These are phyloP conservation scores for Uronychia binucleata DNA, from an alignment of 73 alveolate species.

Conservation along the genomic window DNA sequence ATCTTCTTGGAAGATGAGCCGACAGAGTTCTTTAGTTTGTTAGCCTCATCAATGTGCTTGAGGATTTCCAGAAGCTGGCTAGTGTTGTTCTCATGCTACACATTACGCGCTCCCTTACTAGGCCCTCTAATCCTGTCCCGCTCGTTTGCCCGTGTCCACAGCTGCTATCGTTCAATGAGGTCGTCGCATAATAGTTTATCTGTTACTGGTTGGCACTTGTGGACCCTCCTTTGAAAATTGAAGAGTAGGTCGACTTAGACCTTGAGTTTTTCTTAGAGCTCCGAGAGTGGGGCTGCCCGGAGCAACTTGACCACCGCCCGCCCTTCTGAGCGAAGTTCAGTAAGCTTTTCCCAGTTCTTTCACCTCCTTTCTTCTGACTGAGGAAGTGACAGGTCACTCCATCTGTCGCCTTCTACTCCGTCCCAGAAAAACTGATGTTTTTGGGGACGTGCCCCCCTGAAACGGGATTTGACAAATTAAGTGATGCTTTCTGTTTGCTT, in stretches of 20 bases:
- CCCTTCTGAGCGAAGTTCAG: neutral
- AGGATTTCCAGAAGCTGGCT: neutral
- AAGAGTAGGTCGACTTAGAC: neutral
- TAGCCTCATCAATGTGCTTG: neutral
- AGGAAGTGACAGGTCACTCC: too few species aligned
- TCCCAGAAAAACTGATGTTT: too few species aligned
- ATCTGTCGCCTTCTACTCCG: too few species aligned
- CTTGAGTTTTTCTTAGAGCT: neutral
- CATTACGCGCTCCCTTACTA: neutral
- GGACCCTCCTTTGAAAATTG: neutral
- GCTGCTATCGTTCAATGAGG: neutral
- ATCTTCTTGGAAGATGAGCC: neutral
- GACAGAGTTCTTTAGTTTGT: neutral
- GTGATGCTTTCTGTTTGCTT: too few species aligned
- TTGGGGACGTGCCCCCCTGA: too few species aligned
- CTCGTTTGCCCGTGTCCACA: neutral
- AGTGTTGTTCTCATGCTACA: neutral
- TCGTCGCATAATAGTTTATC: neutral
- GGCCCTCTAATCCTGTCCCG: neutral
- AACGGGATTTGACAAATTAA: too few species aligned
- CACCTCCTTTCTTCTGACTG: too few species aligned
- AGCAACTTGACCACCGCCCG: neutral
- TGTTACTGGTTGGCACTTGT: neutral
- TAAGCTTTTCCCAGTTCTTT: neutral
- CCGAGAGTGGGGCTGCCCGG: neutral